phyloP scores from a whole-genome alignment of 257 asterid genomes.

The Solanum chmielewskii region DNA sequence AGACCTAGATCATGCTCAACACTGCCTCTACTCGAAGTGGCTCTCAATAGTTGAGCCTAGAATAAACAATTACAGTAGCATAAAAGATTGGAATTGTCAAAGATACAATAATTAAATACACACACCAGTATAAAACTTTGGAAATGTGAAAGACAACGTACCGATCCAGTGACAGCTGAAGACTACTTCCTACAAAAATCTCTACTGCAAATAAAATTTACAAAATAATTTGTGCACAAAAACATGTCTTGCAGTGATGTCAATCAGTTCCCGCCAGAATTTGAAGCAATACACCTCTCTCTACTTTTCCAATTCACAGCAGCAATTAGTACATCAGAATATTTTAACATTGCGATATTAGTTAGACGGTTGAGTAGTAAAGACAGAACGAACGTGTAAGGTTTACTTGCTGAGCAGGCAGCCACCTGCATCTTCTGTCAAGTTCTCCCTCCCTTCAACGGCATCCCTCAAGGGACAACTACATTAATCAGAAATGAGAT shows the following conservation, averaged over 20 bases:
- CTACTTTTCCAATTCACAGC: background rate
- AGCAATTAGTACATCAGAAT: background rate
- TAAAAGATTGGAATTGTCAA: background rate
- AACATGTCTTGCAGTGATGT: background rate
- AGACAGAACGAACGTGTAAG: background rate
- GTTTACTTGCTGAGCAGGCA: background rate
- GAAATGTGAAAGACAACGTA: background rate
- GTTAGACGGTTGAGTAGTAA: background rate
- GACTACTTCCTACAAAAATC: background rate
- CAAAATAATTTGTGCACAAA: background rate
- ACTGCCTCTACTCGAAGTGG: background rate
- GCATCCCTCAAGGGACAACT: background rate
- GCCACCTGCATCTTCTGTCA: background rate
- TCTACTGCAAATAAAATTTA: background rate
- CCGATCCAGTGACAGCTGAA: background rate
- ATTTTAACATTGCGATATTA: background rate
- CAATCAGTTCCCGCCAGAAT: background rate
- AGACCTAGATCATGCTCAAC: background rate
- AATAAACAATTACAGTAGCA: background rate
- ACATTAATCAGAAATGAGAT: background rate
- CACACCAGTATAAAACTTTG: background rate
- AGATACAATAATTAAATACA: background rate
- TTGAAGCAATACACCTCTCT: background rate
- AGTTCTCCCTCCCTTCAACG: background rate
- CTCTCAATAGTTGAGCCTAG: background rate